phyloP scores from a whole-genome alignment of 331 rosid species.

The Acacia pycnantha region DNA sequence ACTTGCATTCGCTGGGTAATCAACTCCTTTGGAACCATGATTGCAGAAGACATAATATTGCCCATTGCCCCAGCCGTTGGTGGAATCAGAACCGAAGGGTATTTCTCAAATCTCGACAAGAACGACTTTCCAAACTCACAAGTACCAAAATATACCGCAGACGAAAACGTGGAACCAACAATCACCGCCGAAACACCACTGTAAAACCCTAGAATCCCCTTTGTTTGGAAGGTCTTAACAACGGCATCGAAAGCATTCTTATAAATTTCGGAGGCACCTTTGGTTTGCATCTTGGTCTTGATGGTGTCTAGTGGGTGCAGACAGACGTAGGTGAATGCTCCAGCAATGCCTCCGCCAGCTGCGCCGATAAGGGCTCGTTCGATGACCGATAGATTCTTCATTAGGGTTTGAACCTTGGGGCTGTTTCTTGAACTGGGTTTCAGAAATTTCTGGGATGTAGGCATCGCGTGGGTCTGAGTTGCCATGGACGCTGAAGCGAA shows the following conservation, averaged over 20 bases:
- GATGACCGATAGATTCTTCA: slow-evolving; percentile 60
- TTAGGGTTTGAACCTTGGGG: slow-evolving; percentile 44
- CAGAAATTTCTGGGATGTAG: slow-evolving; percentile 25
- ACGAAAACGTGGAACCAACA: slow-evolving; percentile 87
- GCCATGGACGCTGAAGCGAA: slow-evolving; percentile 50
- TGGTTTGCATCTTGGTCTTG: slow-evolving; percentile 85
- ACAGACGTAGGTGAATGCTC: slow-evolving; percentile 92
- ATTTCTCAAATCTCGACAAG: slow-evolving; percentile 43
- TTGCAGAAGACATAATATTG: slow-evolving; percentile 73
- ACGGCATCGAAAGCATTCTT: slow-evolving; percentile 63
- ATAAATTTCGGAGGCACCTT: slow-evolving; percentile 78
- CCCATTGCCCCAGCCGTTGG: slow-evolving; percentile 93
- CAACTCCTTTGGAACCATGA: slow-evolving; percentile 91
- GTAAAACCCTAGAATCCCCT: slow-evolving; percentile 72
- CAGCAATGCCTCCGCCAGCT: slow-evolving; percentile 82
- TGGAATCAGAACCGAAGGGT: slow-evolving; percentile 68
- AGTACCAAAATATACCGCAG: slow-evolving; percentile 85
- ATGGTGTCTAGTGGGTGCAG: slow-evolving; percentile 85
- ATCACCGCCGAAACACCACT: slow-evolving; percentile 83
- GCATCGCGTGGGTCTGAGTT: slow-evolving; percentile 21
- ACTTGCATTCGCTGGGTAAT: slow-evolving; percentile 95
- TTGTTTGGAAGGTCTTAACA: slow-evolving; percentile 58
- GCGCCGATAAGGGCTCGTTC: slow-evolving; percentile 93
- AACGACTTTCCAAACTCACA: slow-evolving; percentile 85
- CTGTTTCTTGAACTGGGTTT: slow-evolving; percentile 32